Base-by-base conservation (phyloP, 352 stramenopile genomes). In the Phytophthora cactorum region DNA sequence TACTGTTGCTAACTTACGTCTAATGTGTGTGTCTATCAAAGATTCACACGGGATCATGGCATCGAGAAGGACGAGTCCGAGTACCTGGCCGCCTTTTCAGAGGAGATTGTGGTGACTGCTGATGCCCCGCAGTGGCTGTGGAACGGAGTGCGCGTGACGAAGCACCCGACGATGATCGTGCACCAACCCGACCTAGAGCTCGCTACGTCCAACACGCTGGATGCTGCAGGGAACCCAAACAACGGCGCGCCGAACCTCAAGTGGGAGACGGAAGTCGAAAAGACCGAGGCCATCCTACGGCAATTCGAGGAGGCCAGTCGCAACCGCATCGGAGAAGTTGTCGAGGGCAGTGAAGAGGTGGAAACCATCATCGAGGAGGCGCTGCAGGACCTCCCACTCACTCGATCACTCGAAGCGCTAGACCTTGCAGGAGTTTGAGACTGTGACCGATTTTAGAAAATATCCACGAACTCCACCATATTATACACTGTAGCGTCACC, bases 31-130 rank as follows among this genome's bases (percentile, higher is more conserved):
- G 22, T 41, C 9, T 51, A 25, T 1, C 41, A 44, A 34, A 89
- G 86, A 32, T 96, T 96, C 55, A 96, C 88, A 50, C 84, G 86
- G 31, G 88, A 96, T 52, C 88, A 96, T 44, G 80, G 79, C 38
- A 91, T 96, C 17, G 88, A 96, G 66, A 96, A 96, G 59, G 84
- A 96, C 61, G 88, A 96, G 63, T 93, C 84, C 38, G 86, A 96
- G 70, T 96, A 93, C 63, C 39, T 96, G 32, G 83, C 86, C 15
- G 68, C 69, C 27, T 96, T 93, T 58, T 93, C 86, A 1, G 88
- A 93, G 60, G 88, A 96, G 72, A 88, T 96, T 39, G 81, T 92
- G 36, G 78, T 96, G 50, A 89, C 86, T 22, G 75, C 69, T 0
- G 78, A 94, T 46, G 86, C 86, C 6, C 88, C 88, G 14, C 77